A percentile compares a stretch with the other conserved stretches of the same genome.
These are phyloP conservation scores for Cryptococcus floricola DNA, from an alignment of 1,284 basidiomycete species.

Conservation along the genomic window DNA sequence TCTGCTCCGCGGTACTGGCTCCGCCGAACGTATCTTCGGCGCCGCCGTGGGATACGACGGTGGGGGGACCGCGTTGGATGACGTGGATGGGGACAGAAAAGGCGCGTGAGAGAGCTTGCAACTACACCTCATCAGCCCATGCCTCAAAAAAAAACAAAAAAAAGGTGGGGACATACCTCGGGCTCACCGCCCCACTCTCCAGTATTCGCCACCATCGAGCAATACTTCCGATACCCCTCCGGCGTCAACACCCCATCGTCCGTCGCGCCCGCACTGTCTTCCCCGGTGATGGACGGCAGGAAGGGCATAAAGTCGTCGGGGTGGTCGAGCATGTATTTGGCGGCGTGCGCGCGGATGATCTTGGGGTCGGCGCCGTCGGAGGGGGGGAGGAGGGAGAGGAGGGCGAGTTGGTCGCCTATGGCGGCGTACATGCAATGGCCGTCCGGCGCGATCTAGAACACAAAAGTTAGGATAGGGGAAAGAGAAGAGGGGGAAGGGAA, in stretches of 20 bases:
- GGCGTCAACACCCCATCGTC: slow-evolving; percentile 69
- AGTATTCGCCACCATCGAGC: slow-evolving; percentile 72
- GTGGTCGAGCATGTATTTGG: slow-evolving; percentile 77
- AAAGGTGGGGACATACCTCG: slow-evolving; percentile 55
- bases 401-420: slow-evolving; percentile 69
- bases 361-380: slow-evolving; percentile 16
- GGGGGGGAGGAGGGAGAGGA: slow-evolving; percentile 35
- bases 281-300: slow-evolving; percentile 70
- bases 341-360: slow-evolving; percentile 64
- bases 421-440: slow-evolving; percentile 94
- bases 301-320: slow-evolving; percentile 92
- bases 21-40: slow-evolving; percentile 40
- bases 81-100: slow-evolving; percentile 87
- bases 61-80: slow-evolving; percentile 75
- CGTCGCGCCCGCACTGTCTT: slow-evolving; percentile 67
- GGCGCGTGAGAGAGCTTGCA: slow-evolving; percentile 80
- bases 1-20: slow-evolving; percentile 43
- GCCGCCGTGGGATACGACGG: slow-evolving; percentile 72
- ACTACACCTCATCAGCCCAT: slow-evolving; percentile 47
- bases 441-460: slow-evolving; percentile 75
- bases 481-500: background rate
- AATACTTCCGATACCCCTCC: slow-evolving; percentile 71
- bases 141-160: background rate
- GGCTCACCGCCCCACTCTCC: slow-evolving; percentile 96
- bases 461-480: background rate